Conservation (phyloP, 768 basidiomycete genomes). For the Termitomyces sp. region DNA sequence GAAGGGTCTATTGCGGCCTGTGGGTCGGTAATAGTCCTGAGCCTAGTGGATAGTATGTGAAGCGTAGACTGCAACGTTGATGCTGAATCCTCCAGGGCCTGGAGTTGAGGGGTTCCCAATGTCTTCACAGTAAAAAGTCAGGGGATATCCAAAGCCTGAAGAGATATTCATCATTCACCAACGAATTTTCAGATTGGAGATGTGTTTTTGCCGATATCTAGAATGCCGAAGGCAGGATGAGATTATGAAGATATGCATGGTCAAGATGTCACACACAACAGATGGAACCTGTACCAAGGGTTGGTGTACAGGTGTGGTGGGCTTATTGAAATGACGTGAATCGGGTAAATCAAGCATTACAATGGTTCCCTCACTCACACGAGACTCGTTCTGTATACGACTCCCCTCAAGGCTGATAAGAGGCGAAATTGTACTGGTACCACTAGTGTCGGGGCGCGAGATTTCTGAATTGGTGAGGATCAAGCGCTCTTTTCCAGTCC, state of each 20-base stretch:
- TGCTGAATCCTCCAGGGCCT: conserved; percentile 34
- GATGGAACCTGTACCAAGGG: neutral
- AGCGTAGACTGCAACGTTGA: conserved; percentile 53
- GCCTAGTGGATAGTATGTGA: conserved; percentile 45
- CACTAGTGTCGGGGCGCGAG: neutral
- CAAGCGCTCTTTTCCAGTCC: conserved; percentile 45
- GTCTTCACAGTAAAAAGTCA: conserved; percentile 4
- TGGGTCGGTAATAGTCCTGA: conserved; percentile 42
- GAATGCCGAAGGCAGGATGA: neutral
- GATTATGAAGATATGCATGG: neutral
- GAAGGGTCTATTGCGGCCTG: conserved; percentile 38
- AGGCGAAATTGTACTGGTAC: conserved; percentile 1
- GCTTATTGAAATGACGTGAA: neutral
- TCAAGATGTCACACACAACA: neutral
- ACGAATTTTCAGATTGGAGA: conserved; percentile 4
- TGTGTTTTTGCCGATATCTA: neutral
- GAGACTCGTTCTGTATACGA: neutral
- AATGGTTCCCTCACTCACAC: conserved; percentile 7
- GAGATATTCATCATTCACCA: conserved; percentile 1
- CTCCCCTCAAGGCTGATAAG: neutral
- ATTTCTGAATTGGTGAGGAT: conserved; percentile 23
- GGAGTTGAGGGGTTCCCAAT: neutral
- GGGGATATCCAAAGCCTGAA: neutral
- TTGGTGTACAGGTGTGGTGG: neutral
- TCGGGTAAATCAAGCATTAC: neutral